These are phyloP conservation scores for Populus trichocarpa DNA, from an alignment of 441 rosid genomes.

Conservation along the genomic window DNA sequence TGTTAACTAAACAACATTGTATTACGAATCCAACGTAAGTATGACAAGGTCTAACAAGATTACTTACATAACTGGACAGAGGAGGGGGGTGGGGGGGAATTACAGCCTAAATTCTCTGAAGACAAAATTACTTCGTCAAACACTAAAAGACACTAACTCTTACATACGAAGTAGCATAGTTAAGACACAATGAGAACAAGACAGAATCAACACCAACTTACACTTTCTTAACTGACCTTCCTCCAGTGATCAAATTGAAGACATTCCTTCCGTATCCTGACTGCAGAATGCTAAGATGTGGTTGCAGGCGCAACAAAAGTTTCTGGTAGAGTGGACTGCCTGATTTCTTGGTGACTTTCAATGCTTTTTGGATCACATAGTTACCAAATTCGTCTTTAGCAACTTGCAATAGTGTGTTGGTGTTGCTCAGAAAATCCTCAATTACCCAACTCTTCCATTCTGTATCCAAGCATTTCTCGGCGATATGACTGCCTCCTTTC, in stretches of 20 bases:
- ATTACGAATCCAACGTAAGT: background rate
- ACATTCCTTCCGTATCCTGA: constrained; percentile 23
- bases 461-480: constrained; percentile 25
- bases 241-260: constrained; percentile 1
- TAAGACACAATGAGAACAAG: background rate
- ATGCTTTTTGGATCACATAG: constrained; percentile 36
- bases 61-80: background rate
- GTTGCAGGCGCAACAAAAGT: constrained; percentile 14
- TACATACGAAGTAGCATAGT: too few relatives aligned
- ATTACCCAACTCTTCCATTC: constrained; percentile 5
- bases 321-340: background rate
- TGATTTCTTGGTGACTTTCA: constrained; percentile 16
- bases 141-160: too few relatives aligned
- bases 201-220: background rate
- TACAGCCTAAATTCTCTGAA: too few relatives aligned
- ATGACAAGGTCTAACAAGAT: background rate
- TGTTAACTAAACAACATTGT: background rate
- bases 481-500: constrained; percentile 32
- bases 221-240: background rate
- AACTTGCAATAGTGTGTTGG: constrained; percentile 15
- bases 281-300: background rate
- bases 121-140: too few relatives aligned
- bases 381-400: constrained; percentile 36
- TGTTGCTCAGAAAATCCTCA: constrained; percentile 21
- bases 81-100: too few relatives aligned